Evolutionary conservation across 2,329 filamentous ascomycete species (phyloP), one percentile per base, ranked within the genome.

Genomic region (Nothophoma quercina): DNA sequence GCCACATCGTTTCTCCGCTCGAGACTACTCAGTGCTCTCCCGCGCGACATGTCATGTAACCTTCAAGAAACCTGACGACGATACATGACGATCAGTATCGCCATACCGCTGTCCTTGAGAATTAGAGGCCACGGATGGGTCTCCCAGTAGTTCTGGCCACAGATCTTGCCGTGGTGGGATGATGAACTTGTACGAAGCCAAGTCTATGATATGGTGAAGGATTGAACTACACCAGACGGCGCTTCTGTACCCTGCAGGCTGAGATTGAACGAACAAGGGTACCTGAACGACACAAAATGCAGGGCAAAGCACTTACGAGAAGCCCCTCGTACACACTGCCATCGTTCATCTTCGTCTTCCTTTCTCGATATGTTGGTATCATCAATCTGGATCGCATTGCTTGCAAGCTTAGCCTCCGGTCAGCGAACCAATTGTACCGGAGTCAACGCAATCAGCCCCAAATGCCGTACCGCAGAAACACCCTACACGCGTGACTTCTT

Each of bases 401-500:
- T 47, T 38, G 33, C 33, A 5, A 15, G 21, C 12, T n/a, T 47
- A 2, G 15, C 33, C 28, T 21, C 32, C n/a, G 30, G 19, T 7
- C 43, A 47, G 18, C 19, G 5, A 16, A 26, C 18, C 18, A 33
- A 55, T 18, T 55, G 52, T 21, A 41, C 26, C 5, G 50, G 50
- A 5, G 19, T 42, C n/a, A 53, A 53, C 12, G 42, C 42, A 8
- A 40, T 57, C 19, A 48, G 23, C 10, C 55, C 55, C 7, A 30
- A 35, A 16, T 60, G 58, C 48, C 29, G 13, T 8, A 59, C 42
- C 2, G 50, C 55, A n/a, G 60, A 60, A 39, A 7, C 19, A 4
- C 35, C 49, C 12, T 58, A 57, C 26, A 18, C 40, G n/a, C 46
- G n/a, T n/a, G 58, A 25, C 44, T 55, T 35, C 53, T 60, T 48